These are phyloP conservation scores for Pleurotus djamor DNA, from an alignment of 768 basidiomycete genomes.

Conservation along the genomic window DNA sequence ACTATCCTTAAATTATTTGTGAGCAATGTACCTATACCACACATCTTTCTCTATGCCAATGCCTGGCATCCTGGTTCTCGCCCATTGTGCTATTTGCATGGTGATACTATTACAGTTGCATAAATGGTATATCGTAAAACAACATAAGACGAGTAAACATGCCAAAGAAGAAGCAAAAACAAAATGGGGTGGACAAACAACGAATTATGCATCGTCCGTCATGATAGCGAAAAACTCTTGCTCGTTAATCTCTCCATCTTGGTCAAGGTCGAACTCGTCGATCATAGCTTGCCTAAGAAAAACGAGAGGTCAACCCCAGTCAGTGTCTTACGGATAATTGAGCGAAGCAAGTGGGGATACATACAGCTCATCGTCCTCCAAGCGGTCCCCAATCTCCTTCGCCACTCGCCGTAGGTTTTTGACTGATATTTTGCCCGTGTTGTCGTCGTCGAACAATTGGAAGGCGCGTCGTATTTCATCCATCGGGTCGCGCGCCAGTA, in stretches of 20 bases:
- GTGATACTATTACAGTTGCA: too few relatives aligned
- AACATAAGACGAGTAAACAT: too few relatives aligned
- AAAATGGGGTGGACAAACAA: neutral
- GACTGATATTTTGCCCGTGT: slow-evolving; percentile 91
- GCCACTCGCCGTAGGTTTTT: slow-evolving; percentile 91
- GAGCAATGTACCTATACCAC: too few relatives aligned
- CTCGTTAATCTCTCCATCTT: slow-evolving; percentile 96
- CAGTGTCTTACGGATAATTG: too few relatives aligned
- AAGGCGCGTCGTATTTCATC: slow-evolving; percentile 97
- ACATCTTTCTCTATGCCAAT: too few relatives aligned
- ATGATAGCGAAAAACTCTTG: slow-evolving; percentile 97
- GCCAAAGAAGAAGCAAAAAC: too few relatives aligned
- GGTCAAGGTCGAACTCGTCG: slow-evolving; percentile 98
- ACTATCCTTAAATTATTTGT: too few relatives aligned
- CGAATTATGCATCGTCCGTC: slow-evolving; percentile 79
- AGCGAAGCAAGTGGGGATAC: slow-evolving; percentile 39
- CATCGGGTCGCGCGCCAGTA: slow-evolving; percentile 92
- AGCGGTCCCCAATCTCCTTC: slow-evolving; percentile 92
- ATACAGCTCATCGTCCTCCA: slow-evolving; percentile 96
- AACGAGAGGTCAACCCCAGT: neutral
- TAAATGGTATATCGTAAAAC: too few relatives aligned
- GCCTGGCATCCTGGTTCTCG: too few relatives aligned
- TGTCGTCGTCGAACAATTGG: slow-evolving; percentile 94
- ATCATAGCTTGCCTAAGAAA: slow-evolving; percentile 94
- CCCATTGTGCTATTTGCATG: too few relatives aligned